A percentile compares a stretch with the other conserved stretches of the same genome.
Evolutionary conservation across 83 land plant species (phyloP).

Genomic region (Picea abies): DNA sequence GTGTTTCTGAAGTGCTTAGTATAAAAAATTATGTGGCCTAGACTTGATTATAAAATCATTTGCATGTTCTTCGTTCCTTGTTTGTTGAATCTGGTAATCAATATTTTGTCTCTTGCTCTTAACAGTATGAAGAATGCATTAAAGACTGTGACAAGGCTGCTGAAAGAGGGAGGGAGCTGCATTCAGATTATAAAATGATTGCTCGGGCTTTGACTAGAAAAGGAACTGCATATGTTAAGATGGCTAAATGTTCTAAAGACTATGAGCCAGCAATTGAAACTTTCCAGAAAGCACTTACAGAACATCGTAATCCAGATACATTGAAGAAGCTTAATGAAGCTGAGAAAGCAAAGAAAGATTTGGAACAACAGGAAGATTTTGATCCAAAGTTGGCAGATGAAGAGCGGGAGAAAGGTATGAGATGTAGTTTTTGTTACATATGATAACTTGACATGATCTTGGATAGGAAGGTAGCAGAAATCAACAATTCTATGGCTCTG

Average conservation of each 20-base stretch:
- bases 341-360: constrained; percentile 90
- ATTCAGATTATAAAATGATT: constrained; percentile 92
- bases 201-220: constrained; percentile 95
- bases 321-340: constrained; percentile 97
- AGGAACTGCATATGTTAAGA: constrained; percentile 86
- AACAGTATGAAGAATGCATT: constrained; percentile 91
- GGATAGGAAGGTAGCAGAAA: no score
- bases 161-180: constrained; percentile 89
- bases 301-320: constrained; percentile 96
- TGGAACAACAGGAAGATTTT: constrained; percentile 92
- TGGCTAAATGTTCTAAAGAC: constrained; percentile 85
- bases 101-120: not conserved
- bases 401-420: constrained; percentile 93
- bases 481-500: no score
- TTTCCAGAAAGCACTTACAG: constrained; percentile 97
- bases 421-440: no score
- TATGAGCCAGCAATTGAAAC: constrained; percentile 92
- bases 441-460: no score
- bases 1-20: not conserved
- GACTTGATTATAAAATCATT: no score
- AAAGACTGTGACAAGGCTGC: constrained; percentile 97
- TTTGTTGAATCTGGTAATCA: not conserved
- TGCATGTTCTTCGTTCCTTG: not conserved
- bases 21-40: not conserved
- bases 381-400: constrained; percentile 91